Evolutionary conservation across 768 basidiomycete genomes (phyloP).

Genomic region (Mycena rosella): DNA sequence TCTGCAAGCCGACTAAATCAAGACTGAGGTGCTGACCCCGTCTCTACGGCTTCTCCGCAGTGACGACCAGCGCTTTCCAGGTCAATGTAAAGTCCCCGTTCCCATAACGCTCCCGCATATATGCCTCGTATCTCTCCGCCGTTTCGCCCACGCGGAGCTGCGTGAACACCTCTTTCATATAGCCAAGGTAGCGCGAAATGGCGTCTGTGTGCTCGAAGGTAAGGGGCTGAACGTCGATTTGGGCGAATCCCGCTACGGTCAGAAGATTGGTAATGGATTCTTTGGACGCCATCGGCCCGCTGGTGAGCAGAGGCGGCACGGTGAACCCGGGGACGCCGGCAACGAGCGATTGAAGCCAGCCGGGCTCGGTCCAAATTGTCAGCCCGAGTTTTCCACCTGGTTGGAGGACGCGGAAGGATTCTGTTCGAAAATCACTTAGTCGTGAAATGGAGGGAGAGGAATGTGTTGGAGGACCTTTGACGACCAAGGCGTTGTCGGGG

Average conservation of each 20-base stretch:
- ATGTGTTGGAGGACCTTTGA: conserved; percentile 12
- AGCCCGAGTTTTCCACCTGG: conserved; percentile 17
- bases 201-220: conserved; percentile 13
- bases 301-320: conserved; percentile 18
- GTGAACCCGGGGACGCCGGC: not conserved
- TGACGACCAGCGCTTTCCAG: conserved; percentile 12
- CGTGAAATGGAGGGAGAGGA: not conserved
- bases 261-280: conserved; percentile 16
- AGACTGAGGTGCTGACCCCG: no score
- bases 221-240: conserved; percentile 2
- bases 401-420: conserved; percentile 24
- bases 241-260: conserved; percentile 2
- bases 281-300: not conserved
- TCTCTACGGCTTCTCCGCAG: conserved; percentile 23
- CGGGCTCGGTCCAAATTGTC: conserved; percentile 15
- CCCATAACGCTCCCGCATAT: conserved; percentile 14
- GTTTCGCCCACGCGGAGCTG: not conserved
- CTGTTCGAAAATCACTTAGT: not conserved
- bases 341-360: conserved; percentile 23
- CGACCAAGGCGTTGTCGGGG: conserved; percentile 10
- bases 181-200: not conserved
- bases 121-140: conserved; percentile 14
- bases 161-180: not conserved
- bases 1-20: no score
- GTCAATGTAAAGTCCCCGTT: conserved; percentile 17